These are phyloP conservation scores for Globisporangium parvum DNA, from an alignment of 352 stramenopile genomes.

Conservation along the genomic window DNA sequence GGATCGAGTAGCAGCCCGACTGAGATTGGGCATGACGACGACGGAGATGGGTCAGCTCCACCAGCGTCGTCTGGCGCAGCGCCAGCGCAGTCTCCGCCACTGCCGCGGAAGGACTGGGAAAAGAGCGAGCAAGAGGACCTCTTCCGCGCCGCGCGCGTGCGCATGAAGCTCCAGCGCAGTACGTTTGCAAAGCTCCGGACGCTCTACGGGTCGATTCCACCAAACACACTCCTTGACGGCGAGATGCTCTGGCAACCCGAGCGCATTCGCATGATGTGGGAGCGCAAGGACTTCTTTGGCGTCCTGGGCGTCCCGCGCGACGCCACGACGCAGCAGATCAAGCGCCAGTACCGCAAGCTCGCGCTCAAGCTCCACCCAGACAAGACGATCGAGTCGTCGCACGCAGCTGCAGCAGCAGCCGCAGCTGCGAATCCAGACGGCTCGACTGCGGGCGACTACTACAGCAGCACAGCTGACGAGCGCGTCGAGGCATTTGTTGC, in stretches of 20 bases:
- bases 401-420: conserved; percentile 16
- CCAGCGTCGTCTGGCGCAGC: no score
- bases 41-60: no score
- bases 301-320: conserved; percentile 65
- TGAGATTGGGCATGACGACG: no score
- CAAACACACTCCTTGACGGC: conserved; percentile 40
- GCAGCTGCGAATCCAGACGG: conserved; percentile 1
- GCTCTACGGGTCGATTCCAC: conserved; percentile 21
- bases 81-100: no score
- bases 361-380: conserved; percentile 80
- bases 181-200: conserved; percentile 34
- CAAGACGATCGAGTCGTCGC: conserved; percentile 40
- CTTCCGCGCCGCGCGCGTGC: conserved; percentile 63
- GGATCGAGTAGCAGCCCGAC: no score
- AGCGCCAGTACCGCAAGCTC: conserved; percentile 81
- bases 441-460: conserved; percentile 9
- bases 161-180: conserved; percentile 74
- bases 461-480: conserved; percentile 25
- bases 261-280: conserved; percentile 76
- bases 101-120: conserved; percentile 6
- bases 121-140: conserved; percentile 76
- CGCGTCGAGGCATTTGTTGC: conserved; percentile 77
- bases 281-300: conserved; percentile 67
- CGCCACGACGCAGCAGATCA: conserved; percentile 61
- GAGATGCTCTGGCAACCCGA: conserved; percentile 73